Percentiles rank a stretch among this genome's conserved stretches.
These are phyloP conservation scores for Pezicula neosporulosa DNA, from an alignment of 2,329 filamentous ascomycete genomes.

Conservation along the genomic window DNA sequence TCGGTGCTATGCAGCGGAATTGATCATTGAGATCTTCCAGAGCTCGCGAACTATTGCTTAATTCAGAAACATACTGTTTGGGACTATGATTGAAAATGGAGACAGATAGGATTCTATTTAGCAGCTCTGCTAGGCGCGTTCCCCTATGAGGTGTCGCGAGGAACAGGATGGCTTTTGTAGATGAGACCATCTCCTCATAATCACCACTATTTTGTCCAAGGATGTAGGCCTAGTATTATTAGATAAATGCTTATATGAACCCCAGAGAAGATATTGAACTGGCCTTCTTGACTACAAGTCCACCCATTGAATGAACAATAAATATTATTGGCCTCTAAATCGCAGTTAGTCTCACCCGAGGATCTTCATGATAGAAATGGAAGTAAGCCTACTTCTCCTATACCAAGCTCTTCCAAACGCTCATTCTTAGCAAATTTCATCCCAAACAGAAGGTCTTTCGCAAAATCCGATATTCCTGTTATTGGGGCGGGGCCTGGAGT, in stretches of 20 bases:
- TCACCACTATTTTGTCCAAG: constrained; percentile 21
- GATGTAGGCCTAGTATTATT: constrained; percentile 8
- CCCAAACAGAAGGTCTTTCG: constrained; percentile 22
- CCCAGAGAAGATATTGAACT: not conserved
- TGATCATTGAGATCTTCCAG: constrained; percentile 39
- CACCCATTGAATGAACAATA: constrained; percentile 43
- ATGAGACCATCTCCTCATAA: constrained; percentile 24
- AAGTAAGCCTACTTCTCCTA: constrained; percentile 1
- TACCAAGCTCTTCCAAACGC: constrained; percentile 5
- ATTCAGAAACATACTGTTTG: constrained; percentile 35
- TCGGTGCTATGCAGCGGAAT: constrained; percentile 36
- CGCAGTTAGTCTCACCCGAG: constrained; percentile 2
- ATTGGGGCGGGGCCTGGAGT: not conserved
- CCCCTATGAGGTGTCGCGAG: constrained; percentile 39
- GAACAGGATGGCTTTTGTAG: constrained; percentile 34
- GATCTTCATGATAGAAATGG: too few species aligned
- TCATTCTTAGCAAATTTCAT: constrained; percentile 20
- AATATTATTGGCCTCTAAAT: constrained; percentile 33
- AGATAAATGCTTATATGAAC: not conserved
- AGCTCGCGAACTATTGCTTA: constrained; percentile 31
- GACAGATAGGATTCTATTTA: constrained; percentile 33
- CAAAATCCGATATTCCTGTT: constrained; percentile 23
- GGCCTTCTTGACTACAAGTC: constrained; percentile 30
- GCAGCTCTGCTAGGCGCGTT: constrained; percentile 31
- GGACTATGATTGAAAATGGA: constrained; percentile 22